A percentile compares a stretch with the other conserved stretches of the same genome.
Conservation (phyloP, 2,329 filamentous ascomycete genomes). For the Septoria petroselini region DNA sequence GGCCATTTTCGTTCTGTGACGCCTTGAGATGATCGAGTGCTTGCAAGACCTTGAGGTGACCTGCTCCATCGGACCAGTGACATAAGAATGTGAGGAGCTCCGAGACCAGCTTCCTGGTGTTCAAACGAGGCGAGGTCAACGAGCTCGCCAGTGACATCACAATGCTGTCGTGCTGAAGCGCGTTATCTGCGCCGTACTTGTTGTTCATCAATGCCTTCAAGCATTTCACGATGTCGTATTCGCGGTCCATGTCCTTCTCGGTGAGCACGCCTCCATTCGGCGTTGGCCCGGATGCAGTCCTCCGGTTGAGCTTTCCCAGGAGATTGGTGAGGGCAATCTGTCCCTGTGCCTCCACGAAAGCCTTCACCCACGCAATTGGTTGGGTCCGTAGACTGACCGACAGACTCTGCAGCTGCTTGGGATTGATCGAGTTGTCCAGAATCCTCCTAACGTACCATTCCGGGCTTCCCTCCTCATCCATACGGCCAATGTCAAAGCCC, state of each 20-base stretch:
- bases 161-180: slow-evolving; percentile 82
- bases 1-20: slow-evolving; percentile 83
- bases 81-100: slow-evolving; percentile 95
- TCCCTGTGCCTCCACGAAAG: slow-evolving; percentile 95
- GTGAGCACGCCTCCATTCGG: slow-evolving; percentile 57
- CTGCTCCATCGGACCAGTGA: slow-evolving; percentile 85
- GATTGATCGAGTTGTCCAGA: slow-evolving; percentile 90
- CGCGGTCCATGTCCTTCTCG: slow-evolving; percentile 81
- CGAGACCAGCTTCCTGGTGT: slow-evolving; percentile 89
- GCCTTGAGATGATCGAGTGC: slow-evolving; percentile 88
- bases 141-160: slow-evolving; percentile 83
- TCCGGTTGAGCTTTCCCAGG: slow-evolving; percentile 87
- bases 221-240: slow-evolving; percentile 98
- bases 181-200: slow-evolving; percentile 97
- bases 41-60: slow-evolving; percentile 89
- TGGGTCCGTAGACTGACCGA: slow-evolving; percentile 94
- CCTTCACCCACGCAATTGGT: slow-evolving; percentile 93
- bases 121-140: slow-evolving; percentile 81
- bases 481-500: slow-evolving; percentile 67
- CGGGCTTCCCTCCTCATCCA: slow-evolving; percentile 91
- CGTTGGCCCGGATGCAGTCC: slow-evolving; percentile 70
- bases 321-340: slow-evolving; percentile 94
- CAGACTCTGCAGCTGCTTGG: slow-evolving; percentile 86
- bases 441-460: slow-evolving; percentile 98
- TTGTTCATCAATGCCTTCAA: slow-evolving; percentile 98